Evolutionary conservation across 2,329 filamentous ascomycete genomes (phyloP), one percentile per base, ranked within the genome.

Genomic region (Blastomyces parvus): DNA sequence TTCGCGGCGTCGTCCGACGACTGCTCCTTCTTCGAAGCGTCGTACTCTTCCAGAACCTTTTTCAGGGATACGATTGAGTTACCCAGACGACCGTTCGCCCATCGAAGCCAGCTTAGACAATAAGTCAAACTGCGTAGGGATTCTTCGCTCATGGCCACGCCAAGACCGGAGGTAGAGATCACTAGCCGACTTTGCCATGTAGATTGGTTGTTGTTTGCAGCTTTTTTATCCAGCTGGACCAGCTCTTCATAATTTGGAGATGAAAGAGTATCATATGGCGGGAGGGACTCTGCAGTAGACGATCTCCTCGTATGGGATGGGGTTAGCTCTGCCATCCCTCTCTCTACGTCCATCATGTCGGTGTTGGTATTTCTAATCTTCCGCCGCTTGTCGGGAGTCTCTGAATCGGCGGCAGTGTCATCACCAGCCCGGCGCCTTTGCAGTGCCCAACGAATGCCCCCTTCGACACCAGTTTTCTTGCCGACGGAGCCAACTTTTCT

Each of bases 71-170:
- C 80, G 66, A 96, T 89, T 0, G 91, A 84, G 58, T 86, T 86
- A 57, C 87, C 86, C 63, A 97, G 86, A 72, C 91, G 89, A 7
- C 85, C 86, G 65, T 96, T 96, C 1, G 90, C 90, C 82, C 87
- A 88, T 33, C 87, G 84, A 57, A 97, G 80, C 82, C 91, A 89
- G 30, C 83, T 83, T 1, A 97, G 79, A 67, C 92, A 97, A 70
- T 91, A 93, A 69, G 90, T 91, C 52, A 99, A 79, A 65, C 88
- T 94, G 60, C 87, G 85, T 9, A 97, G 79, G 27, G 90, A 96
- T 70, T 94, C 88, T 22, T 95, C 88, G 70, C 89, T 95, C 83
- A 99, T 91, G 0, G 94, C 91, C 19, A 96, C 88, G 66, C 91
- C 91, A 0, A 97, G 82, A 0, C 91, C 93, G 0, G 91, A 96